These are phyloP conservation scores for Lasiodiplodia gonubiensis DNA, from an alignment of 2,329 filamentous ascomycete genomes.

Conservation along the genomic window DNA sequence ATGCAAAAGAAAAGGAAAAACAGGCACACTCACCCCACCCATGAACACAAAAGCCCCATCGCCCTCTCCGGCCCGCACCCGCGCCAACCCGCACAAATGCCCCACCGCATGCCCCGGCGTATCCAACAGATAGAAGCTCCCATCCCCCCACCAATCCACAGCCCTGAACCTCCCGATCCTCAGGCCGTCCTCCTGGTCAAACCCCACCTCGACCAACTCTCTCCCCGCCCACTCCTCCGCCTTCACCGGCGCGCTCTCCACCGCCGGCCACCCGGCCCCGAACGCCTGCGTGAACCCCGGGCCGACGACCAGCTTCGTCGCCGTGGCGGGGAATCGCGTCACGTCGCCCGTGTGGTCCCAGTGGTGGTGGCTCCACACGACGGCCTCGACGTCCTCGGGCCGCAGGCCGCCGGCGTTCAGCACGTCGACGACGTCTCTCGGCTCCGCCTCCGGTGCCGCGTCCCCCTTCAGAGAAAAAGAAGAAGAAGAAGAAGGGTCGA, in stretches of 20 bases:
- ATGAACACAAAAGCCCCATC: slow-evolving; percentile 37
- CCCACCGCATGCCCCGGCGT: slow-evolving; percentile 60
- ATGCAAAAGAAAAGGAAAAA: neutral
- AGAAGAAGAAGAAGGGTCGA: neutral
- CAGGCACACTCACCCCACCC: slow-evolving; percentile 32
- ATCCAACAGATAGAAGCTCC: slow-evolving; percentile 61
- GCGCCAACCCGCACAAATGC: slow-evolving; percentile 58
- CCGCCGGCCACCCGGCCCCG: slow-evolving; percentile 55
- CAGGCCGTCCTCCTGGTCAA: neutral
- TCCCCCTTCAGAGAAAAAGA: neutral
- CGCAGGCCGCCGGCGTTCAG: slow-evolving; percentile 37
- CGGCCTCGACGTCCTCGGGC: slow-evolving; percentile 42
- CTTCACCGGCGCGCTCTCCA: slow-evolving; percentile 33
- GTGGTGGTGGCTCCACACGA: slow-evolving; percentile 54
- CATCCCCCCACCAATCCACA: slow-evolving; percentile 62
- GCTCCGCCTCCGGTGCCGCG: neutral
- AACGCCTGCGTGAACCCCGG: slow-evolving; percentile 56
- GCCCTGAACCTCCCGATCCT: slow-evolving; percentile 55
- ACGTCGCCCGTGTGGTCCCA: slow-evolving; percentile 62
- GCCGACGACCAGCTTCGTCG: slow-evolving; percentile 58
- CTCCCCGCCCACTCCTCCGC: slow-evolving; percentile 37
- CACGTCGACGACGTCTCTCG: neutral
- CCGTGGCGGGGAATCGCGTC: slow-evolving; percentile 50
- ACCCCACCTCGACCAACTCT: slow-evolving; percentile 36
- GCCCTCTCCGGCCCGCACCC: slow-evolving; percentile 39